These are phyloP conservation scores for Coemansia biformis DNA, from an alignment of 192 early-diverging fungal genomes.

Conservation along the genomic window DNA sequence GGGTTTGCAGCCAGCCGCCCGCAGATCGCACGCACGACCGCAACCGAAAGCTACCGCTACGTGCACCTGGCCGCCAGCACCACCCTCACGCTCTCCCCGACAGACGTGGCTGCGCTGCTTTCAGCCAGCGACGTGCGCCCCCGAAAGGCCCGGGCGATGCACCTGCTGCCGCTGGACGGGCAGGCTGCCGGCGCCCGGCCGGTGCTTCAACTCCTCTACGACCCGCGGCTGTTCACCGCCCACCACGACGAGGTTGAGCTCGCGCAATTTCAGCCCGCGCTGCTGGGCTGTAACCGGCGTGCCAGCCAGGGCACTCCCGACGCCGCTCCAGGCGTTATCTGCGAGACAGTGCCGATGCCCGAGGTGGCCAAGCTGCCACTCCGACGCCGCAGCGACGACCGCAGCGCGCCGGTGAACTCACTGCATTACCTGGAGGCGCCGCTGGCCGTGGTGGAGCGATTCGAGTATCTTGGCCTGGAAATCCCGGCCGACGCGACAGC, in stretches of 20 bases:
- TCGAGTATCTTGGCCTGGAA: constrained; percentile 28
- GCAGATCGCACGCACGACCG: neutral
- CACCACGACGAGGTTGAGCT: neutral
- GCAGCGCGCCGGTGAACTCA: constrained; percentile 7
- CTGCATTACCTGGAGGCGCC: constrained; percentile 29
- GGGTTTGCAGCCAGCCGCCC: neutral
- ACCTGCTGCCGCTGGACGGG: constrained; percentile 18
- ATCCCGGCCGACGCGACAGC: constrained; percentile 5
- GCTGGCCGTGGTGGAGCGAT: constrained; percentile 1
- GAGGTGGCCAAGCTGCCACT: constrained; percentile 23
- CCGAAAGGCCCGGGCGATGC: constrained; percentile 6
- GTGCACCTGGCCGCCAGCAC: constrained; percentile 6
- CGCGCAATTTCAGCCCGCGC: neutral
- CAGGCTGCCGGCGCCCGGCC: too few relatives aligned
- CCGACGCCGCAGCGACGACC: constrained; percentile 10
- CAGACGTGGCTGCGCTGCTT: constrained; percentile 11
- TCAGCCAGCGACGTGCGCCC: neutral
- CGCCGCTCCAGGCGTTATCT: constrained; percentile 3
- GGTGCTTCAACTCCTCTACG: constrained; percentile 24
- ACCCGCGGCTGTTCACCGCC: constrained; percentile 18
- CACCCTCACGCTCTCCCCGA: constrained; percentile 5
- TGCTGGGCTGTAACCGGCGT: constrained; percentile 27
- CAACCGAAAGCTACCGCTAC: constrained; percentile 17
- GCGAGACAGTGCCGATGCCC: constrained; percentile 13
- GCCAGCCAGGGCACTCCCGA: neutral